These are phyloP conservation scores for Allium sativum DNA, from an alignment of 106 monocot species.

Conservation along the genomic window DNA sequence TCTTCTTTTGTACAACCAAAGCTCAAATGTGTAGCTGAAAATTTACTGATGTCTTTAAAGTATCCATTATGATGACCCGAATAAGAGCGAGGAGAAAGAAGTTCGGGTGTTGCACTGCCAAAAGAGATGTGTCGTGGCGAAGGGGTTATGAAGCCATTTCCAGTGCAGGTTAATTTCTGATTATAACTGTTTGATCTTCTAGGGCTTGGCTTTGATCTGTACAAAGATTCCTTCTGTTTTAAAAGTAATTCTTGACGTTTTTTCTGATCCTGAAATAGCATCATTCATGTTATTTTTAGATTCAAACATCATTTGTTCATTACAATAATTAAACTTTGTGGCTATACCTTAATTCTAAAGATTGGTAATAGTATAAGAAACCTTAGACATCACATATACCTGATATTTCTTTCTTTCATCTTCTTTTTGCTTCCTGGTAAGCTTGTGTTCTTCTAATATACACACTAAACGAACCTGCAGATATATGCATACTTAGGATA, in stretches of 20 bases:
- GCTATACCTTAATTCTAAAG: no score
- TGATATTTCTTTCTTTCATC: conserved; percentile 65
- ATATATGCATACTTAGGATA: not conserved
- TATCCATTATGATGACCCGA: conserved; percentile 55
- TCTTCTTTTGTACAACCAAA: conserved; percentile 59
- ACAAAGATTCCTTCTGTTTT: conserved; percentile 45
- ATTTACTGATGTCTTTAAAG: conserved; percentile 51
- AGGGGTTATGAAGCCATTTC: conserved; percentile 55
- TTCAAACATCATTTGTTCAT: not conserved
- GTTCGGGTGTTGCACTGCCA: conserved; percentile 66
- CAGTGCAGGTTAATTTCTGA: conserved; percentile 23
- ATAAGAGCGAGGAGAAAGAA: conserved; percentile 67
- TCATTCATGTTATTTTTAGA: not conserved
- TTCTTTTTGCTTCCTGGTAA: conserved; percentile 63
- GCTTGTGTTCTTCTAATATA: conserved; percentile 78
- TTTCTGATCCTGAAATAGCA: conserved; percentile 64
- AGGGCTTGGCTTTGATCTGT: conserved; percentile 54
- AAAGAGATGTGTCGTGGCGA: conserved; percentile 34
- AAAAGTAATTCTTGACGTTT: conserved; percentile 50
- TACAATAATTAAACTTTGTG: no score
- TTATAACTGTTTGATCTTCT: conserved; percentile 50
- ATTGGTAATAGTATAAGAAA: no score
- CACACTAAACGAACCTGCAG: conserved; percentile 68
- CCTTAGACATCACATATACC: conserved; percentile 23
- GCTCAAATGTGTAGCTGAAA: conserved; percentile 44